A percentile compares a stretch with the other conserved stretches of the same genome.
Conservation (phyloP, 305 asterid genomes). For the Fraxinus greggii region DNA sequence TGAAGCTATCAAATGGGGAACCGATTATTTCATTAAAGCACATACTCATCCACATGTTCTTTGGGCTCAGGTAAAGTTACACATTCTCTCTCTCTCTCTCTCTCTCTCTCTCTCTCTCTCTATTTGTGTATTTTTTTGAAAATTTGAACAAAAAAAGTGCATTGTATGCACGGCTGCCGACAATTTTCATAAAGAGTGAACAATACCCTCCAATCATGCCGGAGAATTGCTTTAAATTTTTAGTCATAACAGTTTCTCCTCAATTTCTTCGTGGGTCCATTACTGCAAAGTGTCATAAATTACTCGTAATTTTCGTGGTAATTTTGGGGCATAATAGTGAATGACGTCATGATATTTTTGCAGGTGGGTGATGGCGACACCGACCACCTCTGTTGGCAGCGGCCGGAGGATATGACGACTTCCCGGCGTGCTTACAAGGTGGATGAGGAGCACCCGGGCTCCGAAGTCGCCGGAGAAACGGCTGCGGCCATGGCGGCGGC, state of each 20-base stretch:
- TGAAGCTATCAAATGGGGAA: slow-evolving; percentile 90
- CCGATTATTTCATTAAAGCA: slow-evolving; percentile 89
- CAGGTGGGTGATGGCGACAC: slow-evolving; percentile 84
- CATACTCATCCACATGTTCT: slow-evolving; percentile 74
- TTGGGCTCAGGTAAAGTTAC: slow-evolving; percentile 67
- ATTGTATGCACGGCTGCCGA: neutral
- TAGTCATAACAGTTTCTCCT: slow-evolving; percentile 15
- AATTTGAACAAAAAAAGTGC: neutral
- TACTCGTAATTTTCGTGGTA: neutral
- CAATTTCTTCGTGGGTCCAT: slow-evolving; percentile 35
- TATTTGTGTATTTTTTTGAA: neutral
- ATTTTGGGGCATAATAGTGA: neutral
- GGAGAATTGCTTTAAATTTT: slow-evolving; percentile 20
- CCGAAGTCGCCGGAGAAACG: slow-evolving; percentile 74
- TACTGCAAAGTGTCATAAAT: neutral
- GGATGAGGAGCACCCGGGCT: slow-evolving; percentile 63
- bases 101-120: neutral
- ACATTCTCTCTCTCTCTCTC: neutral
- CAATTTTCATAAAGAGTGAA: slow-evolving; percentile 11
- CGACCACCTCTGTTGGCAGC: slow-evolving; percentile 72
- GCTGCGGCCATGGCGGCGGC: slow-evolving; percentile 87
- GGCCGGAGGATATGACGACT: slow-evolving; percentile 77
- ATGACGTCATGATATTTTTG: neutral
- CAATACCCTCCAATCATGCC: slow-evolving; percentile 52
- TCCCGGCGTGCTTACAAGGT: slow-evolving; percentile 65